Evolutionary conservation across 2,329 filamentous ascomycete genomes (phyloP).

Genomic region (Neophaeococcomyces mojaviensis): DNA sequence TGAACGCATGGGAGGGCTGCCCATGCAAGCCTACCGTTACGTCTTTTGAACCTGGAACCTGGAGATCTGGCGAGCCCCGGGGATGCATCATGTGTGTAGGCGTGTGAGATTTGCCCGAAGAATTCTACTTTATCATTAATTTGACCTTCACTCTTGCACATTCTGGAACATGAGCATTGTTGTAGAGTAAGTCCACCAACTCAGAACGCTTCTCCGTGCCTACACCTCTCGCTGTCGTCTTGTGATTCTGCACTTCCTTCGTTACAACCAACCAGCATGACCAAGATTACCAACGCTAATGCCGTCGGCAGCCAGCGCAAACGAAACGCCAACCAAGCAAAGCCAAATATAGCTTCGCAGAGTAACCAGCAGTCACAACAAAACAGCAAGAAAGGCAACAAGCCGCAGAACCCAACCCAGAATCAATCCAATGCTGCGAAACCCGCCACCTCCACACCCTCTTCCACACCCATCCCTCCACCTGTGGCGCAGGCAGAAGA

Average conservation of each 20-base stretch:
- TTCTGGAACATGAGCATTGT: slow-evolving; percentile 6
- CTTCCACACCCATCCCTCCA: not conserved
- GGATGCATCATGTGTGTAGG: too few relatives aligned
- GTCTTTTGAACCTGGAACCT: not conserved
- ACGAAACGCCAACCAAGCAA: slow-evolving; percentile 6
- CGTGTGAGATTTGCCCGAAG: slow-evolving; percentile 1
- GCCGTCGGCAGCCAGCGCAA: slow-evolving; percentile 5
- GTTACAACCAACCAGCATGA: not conserved
- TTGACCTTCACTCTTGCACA: not conserved
- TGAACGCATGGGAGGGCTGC: not conserved
- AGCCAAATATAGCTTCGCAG: slow-evolving; percentile 5
- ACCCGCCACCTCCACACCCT: too few relatives aligned
- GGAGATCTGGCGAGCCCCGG: not conserved
- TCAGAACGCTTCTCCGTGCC: not conserved
- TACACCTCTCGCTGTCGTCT: not conserved
- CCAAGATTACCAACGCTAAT: slow-evolving; percentile 1
- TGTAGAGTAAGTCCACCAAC: slow-evolving; percentile 6
- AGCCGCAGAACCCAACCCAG: slow-evolving; percentile 1
- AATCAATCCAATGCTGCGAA: slow-evolving; percentile 11
- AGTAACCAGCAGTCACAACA: slow-evolving; percentile 1
- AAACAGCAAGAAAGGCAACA: slow-evolving; percentile 5
- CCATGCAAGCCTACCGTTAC: not conserved
- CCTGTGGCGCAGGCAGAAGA: not conserved
- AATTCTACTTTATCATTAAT: not conserved
- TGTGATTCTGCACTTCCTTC: not conserved